Percentiles rank a stretch among this genome's conserved stretches.
These are phyloP conservation scores for Exophiala oligosperma DNA, from an alignment of 2,329 filamentous ascomycete genomes.

Conservation along the genomic window DNA sequence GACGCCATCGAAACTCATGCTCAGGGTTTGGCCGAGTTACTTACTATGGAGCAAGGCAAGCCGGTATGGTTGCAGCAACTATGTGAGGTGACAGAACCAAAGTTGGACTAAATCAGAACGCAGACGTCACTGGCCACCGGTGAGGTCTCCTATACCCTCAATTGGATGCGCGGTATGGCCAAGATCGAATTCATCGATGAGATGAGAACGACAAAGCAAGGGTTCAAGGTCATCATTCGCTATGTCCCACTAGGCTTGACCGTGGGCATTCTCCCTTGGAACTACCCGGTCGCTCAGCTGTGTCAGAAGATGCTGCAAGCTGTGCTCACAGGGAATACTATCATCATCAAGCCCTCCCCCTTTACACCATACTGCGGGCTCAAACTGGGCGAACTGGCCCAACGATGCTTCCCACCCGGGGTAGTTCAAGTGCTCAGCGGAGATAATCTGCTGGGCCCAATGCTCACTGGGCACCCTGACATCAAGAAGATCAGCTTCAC, in stretches of 20 bases:
- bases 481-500: slow-evolving; percentile 46
- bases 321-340: slow-evolving; percentile 53
- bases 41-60: slow-evolving; percentile 46
- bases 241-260: slow-evolving; percentile 42
- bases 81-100: slow-evolving; percentile 14
- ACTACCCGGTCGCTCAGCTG: slow-evolving; percentile 47
- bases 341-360: slow-evolving; percentile 60
- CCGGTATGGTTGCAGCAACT: slow-evolving; percentile 29
- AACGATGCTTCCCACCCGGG: slow-evolving; percentile 59
- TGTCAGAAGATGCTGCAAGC: slow-evolving; percentile 53
- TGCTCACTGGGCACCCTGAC: slow-evolving; percentile 47
- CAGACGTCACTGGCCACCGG: neutral
- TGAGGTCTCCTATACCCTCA: no score
- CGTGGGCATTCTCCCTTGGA: slow-evolving; percentile 62
- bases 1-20: slow-evolving; percentile 37
- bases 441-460: slow-evolving; percentile 59
- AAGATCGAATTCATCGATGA: slow-evolving; percentile 15
- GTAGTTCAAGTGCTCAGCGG: slow-evolving; percentile 62
- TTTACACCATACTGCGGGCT: slow-evolving; percentile 55
- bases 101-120: neutral
- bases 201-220: slow-evolving; percentile 8
- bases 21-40: slow-evolving; percentile 38
- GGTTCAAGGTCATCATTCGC: slow-evolving; percentile 36
- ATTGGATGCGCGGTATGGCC: neutral
- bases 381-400: slow-evolving; percentile 60